Evolutionary conservation across 1,284 basidiomycete genomes (phyloP).

Genomic region (Mixia osmundae): DNA sequence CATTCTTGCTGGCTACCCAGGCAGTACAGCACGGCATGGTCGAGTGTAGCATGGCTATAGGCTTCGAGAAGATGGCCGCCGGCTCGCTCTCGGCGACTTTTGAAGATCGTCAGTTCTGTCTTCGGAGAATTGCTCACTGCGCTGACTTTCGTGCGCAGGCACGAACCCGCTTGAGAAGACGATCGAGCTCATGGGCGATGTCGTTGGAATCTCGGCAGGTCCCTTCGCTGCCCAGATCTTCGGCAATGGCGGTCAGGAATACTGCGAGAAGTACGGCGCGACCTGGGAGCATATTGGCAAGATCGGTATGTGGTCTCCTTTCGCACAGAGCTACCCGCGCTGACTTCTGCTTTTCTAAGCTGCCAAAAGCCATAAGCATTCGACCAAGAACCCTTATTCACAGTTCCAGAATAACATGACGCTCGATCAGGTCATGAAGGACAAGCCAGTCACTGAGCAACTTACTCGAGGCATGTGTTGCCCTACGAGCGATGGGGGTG

Average conservation of each 20-base stretch:
- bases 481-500: slow-evolving; percentile 37
- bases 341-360: slow-evolving; percentile 1
- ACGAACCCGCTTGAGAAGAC: slow-evolving; percentile 31
- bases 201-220: slow-evolving; percentile 9
- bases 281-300: slow-evolving; percentile 39
- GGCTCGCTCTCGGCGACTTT: slow-evolving; percentile 48
- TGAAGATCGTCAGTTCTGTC: no score
- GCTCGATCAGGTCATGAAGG: slow-evolving; percentile 35
- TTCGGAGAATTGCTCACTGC: no score
- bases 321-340: slow-evolving; percentile 25
- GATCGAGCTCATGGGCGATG: slow-evolving; percentile 10
- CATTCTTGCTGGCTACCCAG: slow-evolving; percentile 43
- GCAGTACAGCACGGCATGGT: slow-evolving; percentile 42
- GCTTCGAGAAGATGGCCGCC: slow-evolving; percentile 66
- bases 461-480: slow-evolving; percentile 71
- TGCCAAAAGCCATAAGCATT: slow-evolving; percentile 63
- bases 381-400: slow-evolving; percentile 58
- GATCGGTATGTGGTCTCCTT: slow-evolving; percentile 23
- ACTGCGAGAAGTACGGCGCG: slow-evolving; percentile 49
- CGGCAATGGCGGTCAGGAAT: slow-evolving; percentile 51
- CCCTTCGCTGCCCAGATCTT: slow-evolving; percentile 30
- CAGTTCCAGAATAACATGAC: slow-evolving; percentile 58
- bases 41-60: slow-evolving; percentile 56
- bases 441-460: slow-evolving; percentile 23
- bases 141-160: no score